Percentiles rank a stretch among this genome's conserved stretches.
Evolutionary conservation across 2,329 filamentous ascomycete genomes (phyloP).

Genomic region (Zymoseptoria ardabiliae): DNA sequence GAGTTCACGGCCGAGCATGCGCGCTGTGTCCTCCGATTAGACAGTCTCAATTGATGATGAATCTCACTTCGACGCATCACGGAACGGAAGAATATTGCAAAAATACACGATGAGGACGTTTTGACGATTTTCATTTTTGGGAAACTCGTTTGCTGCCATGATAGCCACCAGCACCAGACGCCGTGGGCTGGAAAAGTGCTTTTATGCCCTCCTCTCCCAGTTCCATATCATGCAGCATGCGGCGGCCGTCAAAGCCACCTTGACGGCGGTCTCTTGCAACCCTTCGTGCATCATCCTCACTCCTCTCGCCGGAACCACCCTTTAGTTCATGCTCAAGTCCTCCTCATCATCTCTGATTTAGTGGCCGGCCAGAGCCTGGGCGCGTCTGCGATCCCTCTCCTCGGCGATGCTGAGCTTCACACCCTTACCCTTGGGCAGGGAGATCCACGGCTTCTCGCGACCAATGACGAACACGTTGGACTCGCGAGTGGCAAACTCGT

Average conservation of each 20-base stretch:
- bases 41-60: too few species aligned
- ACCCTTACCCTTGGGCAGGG: slow-evolving; percentile 99
- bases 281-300: not conserved
- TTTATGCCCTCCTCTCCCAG: not conserved
- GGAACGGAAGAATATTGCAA: not conserved
- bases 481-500: slow-evolving; percentile 98
- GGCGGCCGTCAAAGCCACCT: not conserved
- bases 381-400: slow-evolving; percentile 96
- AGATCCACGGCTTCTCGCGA: slow-evolving; percentile 98
- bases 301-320: not conserved
- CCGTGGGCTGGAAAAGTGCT: not conserved
- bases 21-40: too few species aligned
- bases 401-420: slow-evolving; percentile 99
- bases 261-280: not conserved
- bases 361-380: slow-evolving; percentile 46
- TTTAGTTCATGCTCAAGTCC: not conserved
- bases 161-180: not conserved
- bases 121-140: not conserved
- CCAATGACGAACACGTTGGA: slow-evolving; percentile 99
- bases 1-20: too few species aligned
- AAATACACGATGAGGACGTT: not conserved
- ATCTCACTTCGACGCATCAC: not conserved
- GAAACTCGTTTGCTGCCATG: not conserved
- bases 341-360: not conserved
- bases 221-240: not conserved